Conservation (phyloP, 1,139 yeast genomes). For the Nakaseomyces sp. region DNA sequence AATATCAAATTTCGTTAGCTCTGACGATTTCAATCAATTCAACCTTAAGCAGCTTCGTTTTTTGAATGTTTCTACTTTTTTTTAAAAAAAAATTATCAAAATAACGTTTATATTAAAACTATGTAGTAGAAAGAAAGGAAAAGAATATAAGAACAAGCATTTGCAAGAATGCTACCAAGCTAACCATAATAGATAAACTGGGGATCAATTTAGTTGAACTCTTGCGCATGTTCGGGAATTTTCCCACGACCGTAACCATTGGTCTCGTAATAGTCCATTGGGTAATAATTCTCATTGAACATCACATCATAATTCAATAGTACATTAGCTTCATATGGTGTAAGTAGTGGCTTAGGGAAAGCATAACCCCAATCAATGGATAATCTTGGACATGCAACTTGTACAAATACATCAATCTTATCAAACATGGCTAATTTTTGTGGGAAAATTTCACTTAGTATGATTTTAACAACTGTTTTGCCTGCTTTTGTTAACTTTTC, state of each 20-base stretch:
- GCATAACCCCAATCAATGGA: constrained; percentile 99
- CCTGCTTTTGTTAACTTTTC: constrained; percentile 44
- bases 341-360: constrained; percentile 77
- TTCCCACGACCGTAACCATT: constrained; percentile 93
- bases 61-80: too few relatives aligned
- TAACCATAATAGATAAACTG: too few relatives aligned
- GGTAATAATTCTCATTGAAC: constrained; percentile 64
- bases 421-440: constrained; percentile 88
- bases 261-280: constrained; percentile 89
- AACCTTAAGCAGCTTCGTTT: too few relatives aligned
- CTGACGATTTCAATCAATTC: too few relatives aligned
- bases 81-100: too few relatives aligned
- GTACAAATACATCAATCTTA: constrained; percentile 90
- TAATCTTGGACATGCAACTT: constrained; percentile 93
- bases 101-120: too few relatives aligned
- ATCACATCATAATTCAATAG: constrained; percentile 62
- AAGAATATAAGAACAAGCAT: too few relatives aligned
- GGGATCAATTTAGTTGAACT: not conserved
- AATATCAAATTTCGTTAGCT: too few relatives aligned
- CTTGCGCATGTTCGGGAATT: constrained; percentile 39
- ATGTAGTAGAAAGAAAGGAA: too few relatives aligned
- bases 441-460: constrained; percentile 89
- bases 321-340: constrained; percentile 96
- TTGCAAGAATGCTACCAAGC: too few relatives aligned
- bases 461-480: constrained; percentile 66